phyloP scores from a whole-genome alignment of 495 filamentous ascomycete genomes.

The Penicillium mononematosum region DNA sequence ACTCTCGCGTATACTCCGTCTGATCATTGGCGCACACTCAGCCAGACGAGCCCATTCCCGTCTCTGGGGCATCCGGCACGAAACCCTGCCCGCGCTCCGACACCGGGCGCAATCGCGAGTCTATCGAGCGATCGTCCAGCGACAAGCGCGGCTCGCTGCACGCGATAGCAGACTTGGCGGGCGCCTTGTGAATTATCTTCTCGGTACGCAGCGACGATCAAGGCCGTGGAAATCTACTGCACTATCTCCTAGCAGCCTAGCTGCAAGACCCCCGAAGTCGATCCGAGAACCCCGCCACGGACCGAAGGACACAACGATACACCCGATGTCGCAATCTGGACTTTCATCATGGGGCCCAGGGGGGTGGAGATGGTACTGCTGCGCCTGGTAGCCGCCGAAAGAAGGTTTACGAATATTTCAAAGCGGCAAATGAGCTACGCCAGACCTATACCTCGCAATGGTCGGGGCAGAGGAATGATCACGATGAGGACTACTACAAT shows the following conservation, averaged over 20 bases:
- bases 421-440: slow-evolving; percentile 85
- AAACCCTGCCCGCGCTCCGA: slow-evolving; percentile 68
- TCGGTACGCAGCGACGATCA: slow-evolving; percentile 47
- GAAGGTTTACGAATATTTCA: slow-evolving; percentile 81
- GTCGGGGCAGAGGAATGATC: slow-evolving; percentile 51
- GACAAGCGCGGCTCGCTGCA: slow-evolving; percentile 53
- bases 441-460: slow-evolving; percentile 71
- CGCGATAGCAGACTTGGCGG: slow-evolving; percentile 29
- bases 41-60: slow-evolving; percentile 59
- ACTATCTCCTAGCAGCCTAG: neutral
- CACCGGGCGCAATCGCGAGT: slow-evolving; percentile 69
- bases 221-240: slow-evolving; percentile 21
- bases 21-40: slow-evolving; percentile 58
- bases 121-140: slow-evolving; percentile 67
- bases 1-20: slow-evolving; percentile 31
- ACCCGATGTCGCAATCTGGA: slow-evolving; percentile 43
- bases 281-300: slow-evolving; percentile 20
- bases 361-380: slow-evolving; percentile 49
- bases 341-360: slow-evolving; percentile 33
- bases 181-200: slow-evolving; percentile 52
- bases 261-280: slow-evolving; percentile 15
- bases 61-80: slow-evolving; percentile 66
- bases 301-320: slow-evolving; percentile 30
- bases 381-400: slow-evolving; percentile 70
- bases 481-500: slow-evolving; percentile 54